These are phyloP conservation scores for Plasmodium blacklocki DNA, from an alignment of 169 alveolate species.

Conservation along the genomic window DNA sequence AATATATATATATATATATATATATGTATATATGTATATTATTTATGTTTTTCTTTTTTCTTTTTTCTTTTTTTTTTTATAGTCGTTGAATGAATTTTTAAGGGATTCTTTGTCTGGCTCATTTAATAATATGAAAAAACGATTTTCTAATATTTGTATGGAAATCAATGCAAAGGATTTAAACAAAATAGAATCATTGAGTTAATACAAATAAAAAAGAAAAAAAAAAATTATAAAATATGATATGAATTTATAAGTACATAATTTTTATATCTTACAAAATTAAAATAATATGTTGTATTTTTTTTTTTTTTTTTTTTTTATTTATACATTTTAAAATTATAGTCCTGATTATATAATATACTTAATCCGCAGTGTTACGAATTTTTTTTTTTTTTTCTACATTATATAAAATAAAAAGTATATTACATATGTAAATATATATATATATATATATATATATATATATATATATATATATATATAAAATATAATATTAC, in stretches of 20 bases:
- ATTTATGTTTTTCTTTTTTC: background rate
- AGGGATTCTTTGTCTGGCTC: conserved; percentile 54
- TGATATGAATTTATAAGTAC: no score
- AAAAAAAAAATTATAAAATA: background rate
- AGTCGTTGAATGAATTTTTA: conserved; percentile 40
- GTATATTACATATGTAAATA: no score
- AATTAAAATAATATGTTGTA: background rate
- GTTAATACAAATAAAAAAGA: background rate
- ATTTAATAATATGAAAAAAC: conserved; percentile 22
- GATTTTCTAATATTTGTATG: conserved; percentile 36
- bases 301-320: conserved; percentile 5
- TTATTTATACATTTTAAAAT: background rate
- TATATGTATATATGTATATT: no score
- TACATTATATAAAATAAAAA: no score
- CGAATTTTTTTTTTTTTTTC: no score
- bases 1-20: no score
- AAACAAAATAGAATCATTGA: conserved; percentile 17
- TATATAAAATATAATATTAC: no score
- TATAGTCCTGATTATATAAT: no score
- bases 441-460: no score
- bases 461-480: no score
- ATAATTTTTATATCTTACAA: no score
- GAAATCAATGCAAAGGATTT: conserved; percentile 28
- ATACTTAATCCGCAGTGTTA: no score
- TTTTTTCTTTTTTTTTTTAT: conserved; percentile 6